Evolutionary conservation across 2,329 filamentous ascomycete species (phyloP).

Genomic region (Leptographium galeiforme): DNA sequence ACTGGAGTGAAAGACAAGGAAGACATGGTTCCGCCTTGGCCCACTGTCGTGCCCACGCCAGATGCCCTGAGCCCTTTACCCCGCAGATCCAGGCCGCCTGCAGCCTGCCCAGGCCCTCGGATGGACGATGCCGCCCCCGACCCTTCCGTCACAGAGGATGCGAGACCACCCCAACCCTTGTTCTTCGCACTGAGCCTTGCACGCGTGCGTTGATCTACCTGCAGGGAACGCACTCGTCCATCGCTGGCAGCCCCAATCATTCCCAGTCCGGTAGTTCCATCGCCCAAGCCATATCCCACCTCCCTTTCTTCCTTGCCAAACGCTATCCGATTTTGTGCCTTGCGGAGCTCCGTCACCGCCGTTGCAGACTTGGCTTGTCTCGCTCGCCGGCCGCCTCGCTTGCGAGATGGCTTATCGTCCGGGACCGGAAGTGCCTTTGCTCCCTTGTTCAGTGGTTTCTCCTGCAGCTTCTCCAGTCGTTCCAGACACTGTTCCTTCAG

Average conservation of each 20-base stretch:
- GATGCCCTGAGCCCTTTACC: constrained; percentile 68
- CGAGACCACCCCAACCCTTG: constrained; percentile 71
- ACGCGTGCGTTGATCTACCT: constrained; percentile 85
- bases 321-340: constrained; percentile 89
- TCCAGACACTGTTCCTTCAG: constrained; percentile 73
- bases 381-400: constrained; percentile 79
- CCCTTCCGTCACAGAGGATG: constrained; percentile 46
- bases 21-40: constrained; percentile 62
- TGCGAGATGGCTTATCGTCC: constrained; percentile 87
- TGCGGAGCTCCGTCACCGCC: constrained; percentile 91
- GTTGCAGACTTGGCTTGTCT: constrained; percentile 93
- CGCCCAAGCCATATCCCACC: constrained; percentile 77
- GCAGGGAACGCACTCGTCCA: constrained; percentile 74
- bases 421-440: constrained; percentile 77
- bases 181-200: constrained; percentile 92
- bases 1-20: constrained; percentile 88
- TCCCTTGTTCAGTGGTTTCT: constrained; percentile 81
- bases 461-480: constrained; percentile 81
- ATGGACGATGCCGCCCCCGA: constrained; percentile 66
- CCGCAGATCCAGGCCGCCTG: constrained; percentile 53
- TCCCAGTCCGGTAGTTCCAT: constrained; percentile 74
- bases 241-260: constrained; percentile 89
- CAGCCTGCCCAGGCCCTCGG: constrained; percentile 58
- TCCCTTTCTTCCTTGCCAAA: constrained; percentile 95
- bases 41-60: constrained; percentile 63